These are phyloP conservation scores for Zygosaccharomyces pseudobailii DNA, from an alignment of 1,139 yeast genomes.

Conservation along the genomic window DNA sequence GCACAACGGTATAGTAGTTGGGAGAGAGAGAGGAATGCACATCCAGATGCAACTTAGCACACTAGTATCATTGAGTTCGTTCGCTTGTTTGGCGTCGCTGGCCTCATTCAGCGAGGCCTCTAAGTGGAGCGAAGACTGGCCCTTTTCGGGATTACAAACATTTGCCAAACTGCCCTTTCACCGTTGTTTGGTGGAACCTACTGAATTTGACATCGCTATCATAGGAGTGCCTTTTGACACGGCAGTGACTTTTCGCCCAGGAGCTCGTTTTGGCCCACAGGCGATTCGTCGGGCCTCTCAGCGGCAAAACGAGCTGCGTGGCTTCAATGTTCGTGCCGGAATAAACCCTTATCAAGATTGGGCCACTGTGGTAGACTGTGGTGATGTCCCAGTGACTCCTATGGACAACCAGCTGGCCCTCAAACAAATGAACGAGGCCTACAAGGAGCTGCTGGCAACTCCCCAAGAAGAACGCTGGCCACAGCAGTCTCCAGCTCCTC, in stretches of 20 bases:
- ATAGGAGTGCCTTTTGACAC: slow-evolving; percentile 63
- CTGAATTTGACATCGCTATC: slow-evolving; percentile 57
- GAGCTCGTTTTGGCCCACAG: slow-evolving; percentile 76
- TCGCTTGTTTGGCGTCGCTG: background rate
- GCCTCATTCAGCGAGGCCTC: background rate
- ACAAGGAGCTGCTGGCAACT: slow-evolving; percentile 48
- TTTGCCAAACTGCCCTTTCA: slow-evolving; percentile 66
- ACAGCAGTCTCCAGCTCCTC: slow-evolving; percentile 27
- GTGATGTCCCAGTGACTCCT: slow-evolving; percentile 77
- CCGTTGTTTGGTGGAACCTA: slow-evolving; percentile 50
- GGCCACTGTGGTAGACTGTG: slow-evolving; percentile 71
- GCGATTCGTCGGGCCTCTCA: slow-evolving; percentile 71
- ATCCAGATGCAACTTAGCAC: background rate
- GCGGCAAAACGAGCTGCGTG: slow-evolving; percentile 61
- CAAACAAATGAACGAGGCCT: slow-evolving; percentile 65
- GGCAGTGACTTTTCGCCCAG: slow-evolving; percentile 55
- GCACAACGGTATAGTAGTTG: background rate
- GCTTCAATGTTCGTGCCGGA: slow-evolving; percentile 61
- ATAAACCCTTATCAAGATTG: slow-evolving; percentile 61
- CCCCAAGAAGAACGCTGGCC: slow-evolving; percentile 13
- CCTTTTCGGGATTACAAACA: slow-evolving; percentile 64
- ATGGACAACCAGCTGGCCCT: slow-evolving; percentile 69
- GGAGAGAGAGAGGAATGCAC: background rate
- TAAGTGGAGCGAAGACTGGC: slow-evolving; percentile 63
- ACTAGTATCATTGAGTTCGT: background rate